Percentiles rank a stretch among this genome's conserved stretches.
Conservation (phyloP, 192 early-diverging fungal genomes). For the Radiomyces spectabilis region DNA sequence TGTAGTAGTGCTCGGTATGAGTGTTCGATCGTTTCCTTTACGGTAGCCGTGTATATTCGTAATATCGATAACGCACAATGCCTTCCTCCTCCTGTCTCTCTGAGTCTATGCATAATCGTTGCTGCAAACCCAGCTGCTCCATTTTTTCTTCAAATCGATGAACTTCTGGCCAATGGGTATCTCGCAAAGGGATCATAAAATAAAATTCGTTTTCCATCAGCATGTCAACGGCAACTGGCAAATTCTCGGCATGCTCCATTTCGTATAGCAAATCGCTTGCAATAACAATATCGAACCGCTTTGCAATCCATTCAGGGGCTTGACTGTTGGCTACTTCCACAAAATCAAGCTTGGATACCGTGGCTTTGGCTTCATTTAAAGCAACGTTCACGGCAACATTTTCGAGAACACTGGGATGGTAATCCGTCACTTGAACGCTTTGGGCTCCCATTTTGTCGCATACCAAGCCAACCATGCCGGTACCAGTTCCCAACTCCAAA, state of each 20-base stretch:
- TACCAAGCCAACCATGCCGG: conserved; percentile 41
- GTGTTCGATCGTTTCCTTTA: no score
- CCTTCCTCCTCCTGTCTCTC: conserved; percentile 23
- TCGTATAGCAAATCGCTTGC: conserved; percentile 47
- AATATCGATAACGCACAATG: conserved; percentile 14
- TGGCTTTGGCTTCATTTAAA: conserved; percentile 16
- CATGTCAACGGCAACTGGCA: conserved; percentile 38
- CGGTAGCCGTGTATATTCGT: no score
- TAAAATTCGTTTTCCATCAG: conserved; percentile 37
- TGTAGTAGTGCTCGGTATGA: no score
- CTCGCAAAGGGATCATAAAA: conserved; percentile 44
- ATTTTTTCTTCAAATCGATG: conserved; percentile 40
- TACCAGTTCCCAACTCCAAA: conserved; percentile 48
- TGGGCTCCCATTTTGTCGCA: conserved; percentile 34
- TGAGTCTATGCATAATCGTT: background rate
- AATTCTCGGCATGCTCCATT: conserved; percentile 41
- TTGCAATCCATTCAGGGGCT: conserved; percentile 4
- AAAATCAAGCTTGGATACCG: conserved; percentile 35
- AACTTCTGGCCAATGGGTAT: conserved; percentile 38
- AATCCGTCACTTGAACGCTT: conserved; percentile 37
- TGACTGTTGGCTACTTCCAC: conserved; percentile 24
- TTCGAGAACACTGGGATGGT: conserved; percentile 41
- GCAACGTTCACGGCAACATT: conserved; percentile 34
- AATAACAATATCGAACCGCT: conserved; percentile 32
- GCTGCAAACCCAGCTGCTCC: conserved; percentile 25